phyloP scores from a whole-genome alignment of 208 protist genomes.

The Herpetomonas tarakana region DNA sequence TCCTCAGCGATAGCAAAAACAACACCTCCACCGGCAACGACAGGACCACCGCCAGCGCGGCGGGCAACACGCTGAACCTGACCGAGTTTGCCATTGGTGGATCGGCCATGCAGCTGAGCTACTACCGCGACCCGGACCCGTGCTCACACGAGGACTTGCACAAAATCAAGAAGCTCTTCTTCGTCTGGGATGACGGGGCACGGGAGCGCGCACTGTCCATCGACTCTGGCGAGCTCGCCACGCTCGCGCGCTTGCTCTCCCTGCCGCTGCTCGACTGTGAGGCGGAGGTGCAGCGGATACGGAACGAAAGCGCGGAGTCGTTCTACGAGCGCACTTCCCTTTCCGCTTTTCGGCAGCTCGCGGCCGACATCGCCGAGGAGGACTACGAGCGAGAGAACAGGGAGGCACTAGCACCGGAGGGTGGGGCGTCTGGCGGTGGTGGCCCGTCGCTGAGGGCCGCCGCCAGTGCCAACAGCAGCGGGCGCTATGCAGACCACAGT shows the following conservation, averaged over 20 bases:
- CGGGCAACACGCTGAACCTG: not conserved
- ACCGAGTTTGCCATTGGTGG: not conserved
- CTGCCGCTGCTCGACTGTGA: not conserved
- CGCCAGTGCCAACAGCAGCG: too few species aligned
- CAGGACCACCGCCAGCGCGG: not conserved
- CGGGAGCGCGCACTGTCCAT: conserved; percentile 19
- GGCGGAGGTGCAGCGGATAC: not conserved
- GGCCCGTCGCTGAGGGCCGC: too few species aligned
- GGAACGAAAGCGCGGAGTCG: not conserved
- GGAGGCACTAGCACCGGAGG: not conserved
- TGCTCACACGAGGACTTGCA: conserved; percentile 21
- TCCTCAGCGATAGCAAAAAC: not conserved
- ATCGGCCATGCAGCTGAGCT: not conserved
- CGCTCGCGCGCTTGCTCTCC: not conserved
- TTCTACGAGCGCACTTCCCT: not conserved
- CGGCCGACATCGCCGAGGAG: not conserved
- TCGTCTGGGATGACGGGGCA: conserved; percentile 59
- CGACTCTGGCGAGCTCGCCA: conserved; percentile 6
- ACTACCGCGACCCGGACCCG: conserved; percentile 24
- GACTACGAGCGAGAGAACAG: conserved; percentile 2
- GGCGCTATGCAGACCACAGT: too few species aligned
- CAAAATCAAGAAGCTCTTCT: conserved; percentile 24
- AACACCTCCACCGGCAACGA: not conserved
- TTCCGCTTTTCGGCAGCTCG: not conserved
- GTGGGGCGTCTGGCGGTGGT: too few species aligned